These are phyloP conservation scores for Cicer cuneatum DNA, from an alignment of 306 rosid genomes.

Conservation along the genomic window DNA sequence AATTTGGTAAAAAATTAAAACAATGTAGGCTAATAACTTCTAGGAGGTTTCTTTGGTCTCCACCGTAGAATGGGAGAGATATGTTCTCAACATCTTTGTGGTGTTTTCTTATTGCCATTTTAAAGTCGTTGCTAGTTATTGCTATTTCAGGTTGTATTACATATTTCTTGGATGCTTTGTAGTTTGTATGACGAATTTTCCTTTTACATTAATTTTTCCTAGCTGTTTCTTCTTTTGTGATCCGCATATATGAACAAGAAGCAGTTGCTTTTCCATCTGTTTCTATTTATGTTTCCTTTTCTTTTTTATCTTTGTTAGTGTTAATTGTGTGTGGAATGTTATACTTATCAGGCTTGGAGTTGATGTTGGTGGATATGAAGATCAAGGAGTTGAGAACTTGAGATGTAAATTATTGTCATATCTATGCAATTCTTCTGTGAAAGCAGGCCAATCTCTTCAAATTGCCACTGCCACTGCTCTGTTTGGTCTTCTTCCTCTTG, in stretches of 20 bases:
- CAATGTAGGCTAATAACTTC: background rate
- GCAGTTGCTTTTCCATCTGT: background rate
- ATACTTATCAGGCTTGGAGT: slow-evolving; percentile 66
- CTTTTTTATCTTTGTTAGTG: background rate
- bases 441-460: slow-evolving; percentile 56
- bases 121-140: background rate
- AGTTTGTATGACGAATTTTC: background rate
- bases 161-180: background rate
- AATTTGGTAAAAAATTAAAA: slow-evolving; percentile 28
- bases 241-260: slow-evolving; percentile 9
- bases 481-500: slow-evolving; percentile 62
- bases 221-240: background rate
- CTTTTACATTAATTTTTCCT: background rate
- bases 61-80: background rate
- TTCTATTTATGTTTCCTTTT: background rate
- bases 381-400: slow-evolving; percentile 58
- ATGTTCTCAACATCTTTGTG: background rate
- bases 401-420: slow-evolving; percentile 55
- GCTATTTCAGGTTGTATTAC: background rate
- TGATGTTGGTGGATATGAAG: slow-evolving; percentile 67
- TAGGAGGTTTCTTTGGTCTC: background rate
- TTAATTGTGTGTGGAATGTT: slow-evolving; percentile 15
- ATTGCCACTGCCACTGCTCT: slow-evolving; percentile 62
- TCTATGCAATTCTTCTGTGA: slow-evolving; percentile 47
- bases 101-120: background rate